These are phyloP conservation scores for Waltergamsia citrina DNA, from an alignment of 2,329 filamentous ascomycete species.

Conservation along the genomic window DNA sequence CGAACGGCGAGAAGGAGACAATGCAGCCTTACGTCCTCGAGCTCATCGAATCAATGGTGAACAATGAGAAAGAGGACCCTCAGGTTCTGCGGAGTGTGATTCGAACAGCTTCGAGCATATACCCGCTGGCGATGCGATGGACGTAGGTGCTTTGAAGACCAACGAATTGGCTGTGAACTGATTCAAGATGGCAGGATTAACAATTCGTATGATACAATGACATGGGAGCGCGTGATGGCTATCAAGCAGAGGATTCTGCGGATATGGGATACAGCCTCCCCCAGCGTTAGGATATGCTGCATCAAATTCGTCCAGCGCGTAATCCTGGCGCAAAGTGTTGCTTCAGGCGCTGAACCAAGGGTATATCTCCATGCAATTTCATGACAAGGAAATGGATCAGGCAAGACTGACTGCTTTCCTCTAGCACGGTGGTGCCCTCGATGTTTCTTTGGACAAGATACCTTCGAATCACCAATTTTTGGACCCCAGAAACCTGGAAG, in stretches of 20 bases:
- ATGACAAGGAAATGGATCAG: too few relatives aligned
- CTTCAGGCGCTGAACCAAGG: conserved; percentile 69
- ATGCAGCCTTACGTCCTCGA: conserved; percentile 70
- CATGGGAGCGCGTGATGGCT: conserved; percentile 79
- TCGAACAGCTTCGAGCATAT: conserved; percentile 84
- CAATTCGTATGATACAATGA: conserved; percentile 69
- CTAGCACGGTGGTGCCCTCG: conserved; percentile 41
- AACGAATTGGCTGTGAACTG: too few relatives aligned
- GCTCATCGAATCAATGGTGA: conserved; percentile 60
- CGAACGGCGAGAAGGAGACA: conserved; percentile 69
- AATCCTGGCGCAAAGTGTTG: conserved; percentile 84
- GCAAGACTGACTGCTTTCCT: conserved; percentile 2
- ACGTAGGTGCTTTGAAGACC: conserved; percentile 59
- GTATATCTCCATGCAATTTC: conserved; percentile 40
- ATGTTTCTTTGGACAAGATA: conserved; percentile 80
- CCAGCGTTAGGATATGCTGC: conserved; percentile 81
- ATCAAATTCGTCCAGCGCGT: conserved; percentile 96
- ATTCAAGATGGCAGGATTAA: conserved; percentile 66
- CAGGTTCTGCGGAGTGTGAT: conserved; percentile 79
- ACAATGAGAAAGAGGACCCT: conserved; percentile 65
- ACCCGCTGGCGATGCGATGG: conserved; percentile 84
- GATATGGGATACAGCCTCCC: conserved; percentile 73
- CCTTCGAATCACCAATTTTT: conserved; percentile 75
- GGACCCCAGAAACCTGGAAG: conserved; percentile 73
- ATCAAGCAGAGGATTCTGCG: conserved; percentile 86